Base-by-base conservation (phyloP, 177 flowering plant genomes). In the Telopea speciosissima region DNA sequence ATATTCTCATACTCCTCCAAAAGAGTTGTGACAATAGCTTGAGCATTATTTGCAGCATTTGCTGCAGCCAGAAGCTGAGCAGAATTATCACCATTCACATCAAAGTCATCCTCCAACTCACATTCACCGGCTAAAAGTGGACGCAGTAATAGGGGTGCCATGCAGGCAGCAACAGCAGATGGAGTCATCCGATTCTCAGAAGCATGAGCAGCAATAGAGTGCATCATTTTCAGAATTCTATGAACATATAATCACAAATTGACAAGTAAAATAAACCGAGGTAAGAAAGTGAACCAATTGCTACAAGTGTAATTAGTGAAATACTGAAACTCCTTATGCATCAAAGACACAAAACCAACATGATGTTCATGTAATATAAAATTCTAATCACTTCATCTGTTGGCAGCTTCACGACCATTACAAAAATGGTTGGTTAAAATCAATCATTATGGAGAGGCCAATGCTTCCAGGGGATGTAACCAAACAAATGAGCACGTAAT, bases 1-100 rank as follows among this genome's bases (percentile, higher is more conserved):
- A 96, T 84, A 70, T 77, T 96, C 68, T 87, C 92, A 72, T 91
- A 96, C 75, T 96, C 99, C 84, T 96, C 99, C 83, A 96, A 72
- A 59, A 96, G 93, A 25, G 88, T 87, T 59, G 96, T 79, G 58
- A 96, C 80, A 59, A 96, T 91, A 56, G 95, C 95, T 74, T 93
- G 98, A 67, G 99, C 99, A 85, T 86, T 90, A 76, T 93, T 96
- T 71, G 99, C 99, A 65, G 99, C 99, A 86, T 93, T 96, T 61
- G 99, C 99, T 62, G 99, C 99, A 82, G 99, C 99, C 71, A 91
- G 90, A 79, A 96, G 96, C 86, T 96, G 99, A 61, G 96, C 90
- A 73, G 98, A 88, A 78, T 76, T 84, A 73, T 95, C 99, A 75
- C 93, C 97, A 79, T 79, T 85, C 65, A 77, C 71, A 76, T 91